These are phyloP conservation scores for Salinomyces thailandicus DNA, from an alignment of 2,329 filamentous ascomycete genomes.

Conservation along the genomic window DNA sequence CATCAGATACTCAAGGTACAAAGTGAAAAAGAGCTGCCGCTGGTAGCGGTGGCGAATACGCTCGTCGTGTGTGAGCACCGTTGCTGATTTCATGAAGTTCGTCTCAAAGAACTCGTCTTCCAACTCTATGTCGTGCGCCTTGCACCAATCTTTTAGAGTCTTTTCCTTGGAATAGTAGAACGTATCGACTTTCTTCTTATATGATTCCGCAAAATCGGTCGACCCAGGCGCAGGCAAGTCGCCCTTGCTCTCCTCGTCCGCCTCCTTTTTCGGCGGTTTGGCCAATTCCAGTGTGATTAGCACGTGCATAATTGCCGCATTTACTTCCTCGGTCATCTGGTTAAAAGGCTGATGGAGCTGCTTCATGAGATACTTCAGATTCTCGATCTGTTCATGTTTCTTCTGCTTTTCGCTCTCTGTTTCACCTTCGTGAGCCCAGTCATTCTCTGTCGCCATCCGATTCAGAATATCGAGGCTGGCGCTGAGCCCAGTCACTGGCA, in stretches of 20 bases:
- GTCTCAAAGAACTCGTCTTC: conserved; percentile 42
- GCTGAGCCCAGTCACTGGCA: conserved; percentile 57
- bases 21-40: conserved; percentile 58
- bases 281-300: conserved; percentile 45
- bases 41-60: conserved; percentile 54
- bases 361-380: conserved; percentile 57
- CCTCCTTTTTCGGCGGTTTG: conserved; percentile 22
- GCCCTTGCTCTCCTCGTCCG: conserved; percentile 28
- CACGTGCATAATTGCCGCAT: conserved; percentile 56
- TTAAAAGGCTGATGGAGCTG: conserved; percentile 58
- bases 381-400: conserved; percentile 16
- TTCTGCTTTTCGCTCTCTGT: conserved; percentile 10
- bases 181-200: conserved; percentile 43
- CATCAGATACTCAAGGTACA: conserved; percentile 60
- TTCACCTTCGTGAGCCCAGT: conserved; percentile 31
- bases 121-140: conserved; percentile 37
- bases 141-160: conserved; percentile 43
- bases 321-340: conserved; percentile 50
- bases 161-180: conserved; percentile 49
- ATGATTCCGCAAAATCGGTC: conserved; percentile 43
- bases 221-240: conserved; percentile 47
- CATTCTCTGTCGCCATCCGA: conserved; percentile 48
- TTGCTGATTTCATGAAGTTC: conserved; percentile 39
- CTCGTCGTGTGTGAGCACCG: conserved; percentile 34
- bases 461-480: conserved; percentile 63